Base-by-base conservation (phyloP, 345 rosid genomes). In the Sapria himalayana region DNA sequence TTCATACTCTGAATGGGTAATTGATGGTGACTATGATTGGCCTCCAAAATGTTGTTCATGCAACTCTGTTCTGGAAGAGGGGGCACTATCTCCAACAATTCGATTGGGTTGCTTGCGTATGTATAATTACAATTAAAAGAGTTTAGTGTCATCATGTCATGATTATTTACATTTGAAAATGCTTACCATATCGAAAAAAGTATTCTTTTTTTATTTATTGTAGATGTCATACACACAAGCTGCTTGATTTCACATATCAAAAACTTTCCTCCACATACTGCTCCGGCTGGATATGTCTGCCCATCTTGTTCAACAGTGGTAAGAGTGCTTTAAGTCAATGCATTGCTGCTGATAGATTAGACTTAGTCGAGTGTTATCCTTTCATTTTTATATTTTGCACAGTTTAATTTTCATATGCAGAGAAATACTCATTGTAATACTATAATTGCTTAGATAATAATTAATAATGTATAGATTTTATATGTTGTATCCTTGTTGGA, bases 1-100 rank as follows among this genome's bases (percentile, higher is more conserved):
- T 18, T 82, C 99, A 9, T 91, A 91, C 72, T 91, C 99, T 7
- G 99, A 91, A 43, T 91, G 99, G 95, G 99, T 91, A 46, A 91
- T 80, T 62, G 99, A 91, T 59, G 99, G 85, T 51, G 99, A 77
- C 56, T 84, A 91, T 60, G 95, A 91, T 39, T 82, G 92, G 85
- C 93, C 97, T 49, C 65, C 73, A 9, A 81, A 70, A 56, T 86
- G 97, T 65, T 81, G 94, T 59, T 65, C 64, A 9, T 91, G 99
- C 62, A 86, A 69, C 60, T 60, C 54, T 47, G 55, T 56, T 4
- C 73, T 91, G 48, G 84, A 73, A 23, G 95, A 84, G 58, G 86
- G 68, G 47, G 46, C 40, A 35, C 71, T 62, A 49, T 61, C 65
- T 22, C 74, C 67, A 61, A 86, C 75, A 54, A 91, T 86, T 41